Evolutionary conservation across 1,284 basidiomycete genomes (phyloP).

Genomic region (Flammula alnicola): DNA sequence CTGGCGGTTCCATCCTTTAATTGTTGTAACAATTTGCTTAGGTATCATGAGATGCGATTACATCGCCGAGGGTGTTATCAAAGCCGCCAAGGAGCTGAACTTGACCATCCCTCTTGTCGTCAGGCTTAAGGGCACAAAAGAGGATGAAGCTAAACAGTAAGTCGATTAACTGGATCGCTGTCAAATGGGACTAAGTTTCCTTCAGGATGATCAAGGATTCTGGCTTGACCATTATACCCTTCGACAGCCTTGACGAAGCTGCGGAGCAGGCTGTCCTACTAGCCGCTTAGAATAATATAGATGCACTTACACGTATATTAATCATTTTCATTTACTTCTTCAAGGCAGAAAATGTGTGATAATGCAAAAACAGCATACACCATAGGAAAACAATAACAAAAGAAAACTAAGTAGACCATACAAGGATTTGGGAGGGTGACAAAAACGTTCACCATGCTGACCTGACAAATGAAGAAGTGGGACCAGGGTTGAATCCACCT

Average conservation of each 20-base stretch:
- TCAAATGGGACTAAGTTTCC: conserved; percentile 20
- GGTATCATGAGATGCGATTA: conserved; percentile 99
- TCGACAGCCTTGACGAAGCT: conserved; percentile 86
- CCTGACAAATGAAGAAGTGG: conserved; percentile 43
- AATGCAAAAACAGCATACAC: conserved; percentile 41
- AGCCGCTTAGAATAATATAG: conserved; percentile 44
- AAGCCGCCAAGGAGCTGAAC: conserved; percentile 91
- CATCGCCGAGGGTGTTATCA: conserved; percentile 97
- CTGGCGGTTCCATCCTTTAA: neutral
- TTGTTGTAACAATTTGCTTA: conserved; percentile 28
- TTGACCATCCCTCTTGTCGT: conserved; percentile 91
- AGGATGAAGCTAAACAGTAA: conserved; percentile 92
- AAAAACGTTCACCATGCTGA: conserved; percentile 45
- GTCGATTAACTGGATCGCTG: conserved; percentile 32
- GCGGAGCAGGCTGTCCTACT: conserved; percentile 85
- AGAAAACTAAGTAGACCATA: conserved; percentile 26
- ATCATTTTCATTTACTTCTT: conserved; percentile 19
- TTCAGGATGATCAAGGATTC: conserved; percentile 89
- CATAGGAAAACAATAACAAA: conserved; percentile 35
- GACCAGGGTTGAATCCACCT: conserved; percentile 38
- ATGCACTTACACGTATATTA: conserved; percentile 18
- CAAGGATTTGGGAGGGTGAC: conserved; percentile 20
- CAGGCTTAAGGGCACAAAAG: conserved; percentile 96
- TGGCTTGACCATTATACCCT: conserved; percentile 91
- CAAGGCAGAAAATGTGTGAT: conserved; percentile 24